Base-by-base conservation (phyloP, 305 asterid species). In the Withania somnifera region DNA sequence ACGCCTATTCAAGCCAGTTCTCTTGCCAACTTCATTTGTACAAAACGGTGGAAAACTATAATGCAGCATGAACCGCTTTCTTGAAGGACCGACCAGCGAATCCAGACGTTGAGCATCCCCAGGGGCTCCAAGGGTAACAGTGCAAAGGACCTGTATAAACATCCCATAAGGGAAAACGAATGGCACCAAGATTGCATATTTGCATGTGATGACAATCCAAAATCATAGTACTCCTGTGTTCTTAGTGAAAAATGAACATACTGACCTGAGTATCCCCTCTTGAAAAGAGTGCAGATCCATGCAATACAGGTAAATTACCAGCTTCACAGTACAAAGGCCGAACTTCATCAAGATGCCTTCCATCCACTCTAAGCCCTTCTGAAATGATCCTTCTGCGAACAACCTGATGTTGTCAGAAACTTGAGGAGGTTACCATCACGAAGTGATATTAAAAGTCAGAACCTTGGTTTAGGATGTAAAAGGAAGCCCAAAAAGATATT, bases 261-360 rank as follows among this genome's bases (percentile, higher is more conserved):
- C 90, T 81, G 67, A 92, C 99, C 98, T 93, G 98, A 79, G 99
- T 97, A 90, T 93, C 99, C 85, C 99, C 99, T 84, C 99, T 93
- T 63, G 90, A 85, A 84, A 94, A 94, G 83, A 97, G 84, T 11
- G 99, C 90, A 53, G 98, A 97, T 83, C 99, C 99, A 85, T 93
- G 98, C 50, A 94, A 86, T 66, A 83, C 89, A 75, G 97, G 98
- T 83, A 97, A 90, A 86, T 86, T 86, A 84, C 99, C 98, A 87
- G 98, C 90, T 88, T 94, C 98, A 85, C 98, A 97, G 78, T 90
- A 89, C 73, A 97, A 60, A 84, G 97, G 98, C 83, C 99, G 87
- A 76, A 97, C 98, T 89, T 97, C 99, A 87, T 94, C 96, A 84
- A 94, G 96, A 75, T 84, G 84, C 68, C 98, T 91, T 84, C 99